These are phyloP conservation scores for Boletus mariae DNA, from an alignment of 1,284 basidiomycete genomes.

Conservation along the genomic window DNA sequence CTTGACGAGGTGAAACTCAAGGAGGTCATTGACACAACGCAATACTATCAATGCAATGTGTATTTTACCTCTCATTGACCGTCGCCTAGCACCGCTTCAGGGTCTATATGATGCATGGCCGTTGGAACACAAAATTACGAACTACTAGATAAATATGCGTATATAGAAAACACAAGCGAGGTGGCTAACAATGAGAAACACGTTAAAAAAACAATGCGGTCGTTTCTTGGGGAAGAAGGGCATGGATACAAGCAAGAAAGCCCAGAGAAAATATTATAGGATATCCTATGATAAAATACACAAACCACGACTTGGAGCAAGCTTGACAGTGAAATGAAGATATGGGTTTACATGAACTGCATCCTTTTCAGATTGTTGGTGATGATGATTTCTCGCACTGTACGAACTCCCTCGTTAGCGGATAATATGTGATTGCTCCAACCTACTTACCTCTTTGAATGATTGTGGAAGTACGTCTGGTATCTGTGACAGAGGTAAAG, in stretches of 20 bases:
- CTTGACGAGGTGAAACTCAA: constrained; percentile 74
- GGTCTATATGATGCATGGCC: constrained; percentile 5
- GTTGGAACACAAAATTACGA: constrained; percentile 11
- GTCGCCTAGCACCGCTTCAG: not conserved
- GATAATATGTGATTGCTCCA: not conserved
- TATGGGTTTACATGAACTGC: constrained; percentile 44
- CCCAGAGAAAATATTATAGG: constrained; percentile 14
- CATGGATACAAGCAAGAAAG: constrained; percentile 18
- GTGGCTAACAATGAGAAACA: not conserved
- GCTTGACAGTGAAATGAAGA: constrained; percentile 2
- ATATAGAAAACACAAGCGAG: constrained; percentile 9
- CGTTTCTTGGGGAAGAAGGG: constrained; percentile 7
- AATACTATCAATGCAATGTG: constrained; percentile 25
- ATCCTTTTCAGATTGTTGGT: constrained; percentile 54
- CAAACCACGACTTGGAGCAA: constrained; percentile 3
- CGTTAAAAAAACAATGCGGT: constrained; percentile 12
- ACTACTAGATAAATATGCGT: constrained; percentile 24
- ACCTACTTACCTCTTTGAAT: constrained; percentile 49
- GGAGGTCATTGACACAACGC: constrained; percentile 79
- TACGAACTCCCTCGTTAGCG: not conserved
- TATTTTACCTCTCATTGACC: not conserved
- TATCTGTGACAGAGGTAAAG: constrained; percentile 76
- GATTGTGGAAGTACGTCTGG: constrained; percentile 52
- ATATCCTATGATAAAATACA: constrained; percentile 22
- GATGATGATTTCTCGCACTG: constrained; percentile 63